Evolutionary conservation across 345 rosid species (phyloP).

Genomic region (Lumnitzera littorea): DNA sequence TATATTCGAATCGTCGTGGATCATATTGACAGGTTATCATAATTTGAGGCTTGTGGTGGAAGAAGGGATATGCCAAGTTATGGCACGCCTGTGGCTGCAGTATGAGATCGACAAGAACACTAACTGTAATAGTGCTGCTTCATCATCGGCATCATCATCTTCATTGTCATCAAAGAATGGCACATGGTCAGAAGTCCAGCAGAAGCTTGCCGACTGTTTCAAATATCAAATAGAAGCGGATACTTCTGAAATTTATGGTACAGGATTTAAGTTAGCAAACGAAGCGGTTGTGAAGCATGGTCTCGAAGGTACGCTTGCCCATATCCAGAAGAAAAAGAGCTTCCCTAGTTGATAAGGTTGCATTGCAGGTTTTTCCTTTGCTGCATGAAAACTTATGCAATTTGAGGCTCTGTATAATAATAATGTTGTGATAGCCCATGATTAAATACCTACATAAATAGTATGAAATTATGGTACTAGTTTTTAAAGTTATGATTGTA

Average conservation of each 20-base stretch:
- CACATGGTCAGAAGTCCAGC: slow-evolving; percentile 68
- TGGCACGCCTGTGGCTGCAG: slow-evolving; percentile 95
- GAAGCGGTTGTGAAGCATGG: slow-evolving; percentile 58
- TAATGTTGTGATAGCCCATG: no score
- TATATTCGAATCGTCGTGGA: background rate
- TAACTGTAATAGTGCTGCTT: slow-evolving; percentile 26
- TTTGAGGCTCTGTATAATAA: no score
- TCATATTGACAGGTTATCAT: slow-evolving; percentile 48
- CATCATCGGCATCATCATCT: slow-evolving; percentile 19
- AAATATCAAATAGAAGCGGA: slow-evolving; percentile 73
- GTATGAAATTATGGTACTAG: no score
- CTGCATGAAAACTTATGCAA: no score
- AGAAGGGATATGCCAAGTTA: slow-evolving; percentile 96
- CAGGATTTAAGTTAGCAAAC: slow-evolving; percentile 72
- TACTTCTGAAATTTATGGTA: slow-evolving; percentile 68
- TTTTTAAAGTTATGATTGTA: no score
- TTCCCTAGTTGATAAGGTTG: slow-evolving; percentile 28
- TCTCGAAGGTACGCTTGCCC: slow-evolving; percentile 66
- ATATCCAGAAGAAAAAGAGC: slow-evolving; percentile 63
- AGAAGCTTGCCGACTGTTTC: slow-evolving; percentile 69
- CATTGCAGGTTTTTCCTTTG: no score
- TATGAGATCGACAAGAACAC: slow-evolving; percentile 46
- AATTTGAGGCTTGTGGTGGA: slow-evolving; percentile 76
- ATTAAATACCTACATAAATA: no score
- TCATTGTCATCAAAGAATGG: slow-evolving; percentile 61